These are phyloP conservation scores for Daedaleopsis nitida DNA, from an alignment of 768 basidiomycete genomes.

Conservation along the genomic window DNA sequence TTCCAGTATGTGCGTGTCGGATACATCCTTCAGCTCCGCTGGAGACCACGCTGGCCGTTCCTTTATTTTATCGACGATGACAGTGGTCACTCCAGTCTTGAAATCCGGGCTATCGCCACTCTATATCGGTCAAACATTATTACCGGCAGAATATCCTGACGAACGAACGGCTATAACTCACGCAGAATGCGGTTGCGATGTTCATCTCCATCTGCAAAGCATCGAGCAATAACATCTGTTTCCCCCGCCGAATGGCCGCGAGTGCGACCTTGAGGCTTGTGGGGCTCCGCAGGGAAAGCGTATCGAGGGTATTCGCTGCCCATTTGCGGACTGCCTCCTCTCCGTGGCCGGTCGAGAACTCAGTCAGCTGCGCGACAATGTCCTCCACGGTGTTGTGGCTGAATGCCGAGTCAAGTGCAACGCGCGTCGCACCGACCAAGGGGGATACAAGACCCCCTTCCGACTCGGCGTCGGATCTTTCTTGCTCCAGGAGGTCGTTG, in stretches of 20 bases:
- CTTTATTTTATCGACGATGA: constrained; percentile 55
- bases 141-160: neutral
- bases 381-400: constrained; percentile 65
- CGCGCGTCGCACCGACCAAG: constrained; percentile 62
- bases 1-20: constrained; percentile 50
- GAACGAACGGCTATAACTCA: constrained; percentile 43
- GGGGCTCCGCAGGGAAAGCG: constrained; percentile 75
- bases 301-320: constrained; percentile 70
- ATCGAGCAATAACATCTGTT: constrained; percentile 57
- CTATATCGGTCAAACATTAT: constrained; percentile 39
- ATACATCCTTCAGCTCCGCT: constrained; percentile 57
- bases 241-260: constrained; percentile 74
- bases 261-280: constrained; percentile 93
- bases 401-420: constrained; percentile 85
- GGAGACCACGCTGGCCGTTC: constrained; percentile 75
- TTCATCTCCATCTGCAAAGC: constrained; percentile 83
- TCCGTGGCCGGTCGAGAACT: constrained; percentile 40
- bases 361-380: constrained; percentile 60
- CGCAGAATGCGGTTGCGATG: constrained; percentile 88
- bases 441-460: constrained; percentile 50
- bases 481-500: constrained; percentile 71
- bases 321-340: constrained; percentile 60
- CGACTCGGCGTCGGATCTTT: constrained; percentile 56
- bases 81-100: constrained; percentile 72
- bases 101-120: constrained; percentile 84